Evolutionary conservation across 164 flowering plant genomes (phyloP), one percentile per base, ranked within the genome.

Genomic region (Tetracentron sinense): DNA sequence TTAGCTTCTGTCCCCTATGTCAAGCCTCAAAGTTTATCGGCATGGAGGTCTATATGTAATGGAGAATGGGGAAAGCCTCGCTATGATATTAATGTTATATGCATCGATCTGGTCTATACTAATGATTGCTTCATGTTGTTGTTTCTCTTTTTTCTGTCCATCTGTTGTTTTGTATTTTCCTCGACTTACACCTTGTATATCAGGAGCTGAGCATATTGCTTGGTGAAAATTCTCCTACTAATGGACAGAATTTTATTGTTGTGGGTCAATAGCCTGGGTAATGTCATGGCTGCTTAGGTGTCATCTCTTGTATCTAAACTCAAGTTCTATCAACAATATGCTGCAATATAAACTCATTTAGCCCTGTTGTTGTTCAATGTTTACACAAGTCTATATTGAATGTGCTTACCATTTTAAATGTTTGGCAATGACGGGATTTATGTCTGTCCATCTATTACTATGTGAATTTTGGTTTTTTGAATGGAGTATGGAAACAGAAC

Each of bases 1-100:
- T 85, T 59, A 87, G 88, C 72, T 61, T 69, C 51, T 91, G 95
- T 62, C 97, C 97, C 23, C 17, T 88, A 62, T 91, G 95, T 65
- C 88, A 78, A 61, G 75, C 87, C 47, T 83, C 88, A 3, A 88
- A 88, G 76, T 81, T 76, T 55, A 63, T 78, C 25, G 86, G 90
- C 58, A 81, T 88, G 85, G 93, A 83, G 79, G 79, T 90, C 52
- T 86, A 77, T 70, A 80, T 87, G 83, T 88, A 72, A 81, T 65
- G 53, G 29, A 23, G 64, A 59, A 31, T 46, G 50, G 20, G 49
- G 42, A 64, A 65, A 59, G 27, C 51, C 65, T 49, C 70, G 42
- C 68, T 71, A 31, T 68, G 61, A 42, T 66, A 22, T 47, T 46
- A 15, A 5, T 54, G 69, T 63, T 46, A 56, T 63, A 53, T 62